phyloP scores from a whole-genome alignment of 208 protist genomes.

The Spongospora subterranea region DNA sequence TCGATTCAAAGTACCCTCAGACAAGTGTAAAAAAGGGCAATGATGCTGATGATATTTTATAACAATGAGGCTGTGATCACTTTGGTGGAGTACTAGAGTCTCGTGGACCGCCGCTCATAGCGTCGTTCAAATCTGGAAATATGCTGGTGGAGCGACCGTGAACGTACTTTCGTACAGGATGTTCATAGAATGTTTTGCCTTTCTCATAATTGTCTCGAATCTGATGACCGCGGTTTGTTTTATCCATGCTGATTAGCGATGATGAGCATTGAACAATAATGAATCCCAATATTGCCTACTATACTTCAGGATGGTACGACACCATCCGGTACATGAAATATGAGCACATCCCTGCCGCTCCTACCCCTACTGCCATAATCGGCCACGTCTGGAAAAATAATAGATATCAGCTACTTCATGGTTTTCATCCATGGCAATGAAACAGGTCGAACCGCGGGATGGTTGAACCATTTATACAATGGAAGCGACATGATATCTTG shows the following conservation, averaged over 20 bases:
- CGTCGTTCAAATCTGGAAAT: neutral
- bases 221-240: neutral
- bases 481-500: neutral
- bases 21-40: too few species aligned
- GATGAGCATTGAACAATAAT: neutral
- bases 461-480: neutral
- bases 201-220: neutral
- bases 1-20: too few species aligned
- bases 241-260: neutral
- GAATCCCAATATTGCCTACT: neutral
- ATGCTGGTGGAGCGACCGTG: neutral
- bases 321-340: neutral
- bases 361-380: neutral
- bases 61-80: neutral
- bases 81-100: neutral
- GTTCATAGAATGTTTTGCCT: neutral
- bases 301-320: neutral
- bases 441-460: neutral
- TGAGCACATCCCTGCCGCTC: neutral
- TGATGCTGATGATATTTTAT: too few species aligned
- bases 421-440: too few species aligned
- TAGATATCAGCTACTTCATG: too few species aligned
- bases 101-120: neutral
- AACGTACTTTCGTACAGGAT: neutral
- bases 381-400: neutral